phyloP scores from a whole-genome alignment of 2,329 filamentous ascomycete genomes.

The Calonectria montana region DNA sequence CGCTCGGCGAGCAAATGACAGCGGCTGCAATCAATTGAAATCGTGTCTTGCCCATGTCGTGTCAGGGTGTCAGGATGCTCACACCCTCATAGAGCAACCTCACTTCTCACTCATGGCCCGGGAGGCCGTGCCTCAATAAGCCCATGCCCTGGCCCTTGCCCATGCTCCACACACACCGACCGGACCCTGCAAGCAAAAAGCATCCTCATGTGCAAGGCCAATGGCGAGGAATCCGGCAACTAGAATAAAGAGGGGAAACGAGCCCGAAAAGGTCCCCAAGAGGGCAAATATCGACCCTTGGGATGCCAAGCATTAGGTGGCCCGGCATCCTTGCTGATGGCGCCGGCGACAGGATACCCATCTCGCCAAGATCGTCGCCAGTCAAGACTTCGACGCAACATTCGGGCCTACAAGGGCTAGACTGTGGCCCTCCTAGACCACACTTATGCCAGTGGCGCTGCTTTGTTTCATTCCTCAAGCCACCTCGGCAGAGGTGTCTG shows the following conservation, averaged over 20 bases:
- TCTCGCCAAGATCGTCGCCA: slow-evolving; percentile 21
- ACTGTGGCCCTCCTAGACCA: background rate
- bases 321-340: slow-evolving; percentile 13
- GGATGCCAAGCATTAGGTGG: slow-evolving; percentile 17
- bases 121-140: background rate
- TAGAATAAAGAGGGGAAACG: slow-evolving; percentile 24
- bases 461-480: slow-evolving; percentile 31
- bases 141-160: background rate
- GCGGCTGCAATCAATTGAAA: slow-evolving; percentile 16
- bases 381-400: slow-evolving; percentile 27
- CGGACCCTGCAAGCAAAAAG: background rate
- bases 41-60: slow-evolving; percentile 17
- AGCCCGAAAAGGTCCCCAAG: slow-evolving; percentile 4
- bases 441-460: slow-evolving; percentile 9
- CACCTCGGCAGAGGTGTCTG: background rate
- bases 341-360: slow-evolving; percentile 21
- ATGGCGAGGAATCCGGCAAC: slow-evolving; percentile 29
- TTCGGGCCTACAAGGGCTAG: slow-evolving; percentile 28
- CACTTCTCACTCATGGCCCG: slow-evolving; percentile 6
- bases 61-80: slow-evolving; percentile 14
- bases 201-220: slow-evolving; percentile 25
- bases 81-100: slow-evolving; percentile 13
- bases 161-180: slow-evolving; percentile 16
- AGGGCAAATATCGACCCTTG: slow-evolving; percentile 15
- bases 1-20: slow-evolving; percentile 13